A percentile compares a stretch with the other conserved stretches of the same genome.
phyloP scores from a whole-genome alignment of 2,329 filamentous ascomycete species.

The Clarireedia homoeocarpa region DNA sequence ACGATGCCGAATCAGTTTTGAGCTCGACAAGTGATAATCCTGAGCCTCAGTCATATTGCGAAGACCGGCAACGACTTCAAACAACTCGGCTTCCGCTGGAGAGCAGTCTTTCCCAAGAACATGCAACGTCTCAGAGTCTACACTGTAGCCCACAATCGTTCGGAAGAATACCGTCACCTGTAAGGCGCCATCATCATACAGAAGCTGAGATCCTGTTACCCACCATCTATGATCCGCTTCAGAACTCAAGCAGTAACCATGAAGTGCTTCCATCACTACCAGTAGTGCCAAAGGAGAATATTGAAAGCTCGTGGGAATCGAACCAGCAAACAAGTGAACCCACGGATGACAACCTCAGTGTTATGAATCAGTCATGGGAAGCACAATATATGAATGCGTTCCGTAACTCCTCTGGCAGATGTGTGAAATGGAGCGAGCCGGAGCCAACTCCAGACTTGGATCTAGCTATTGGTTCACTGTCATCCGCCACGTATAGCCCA shows the following conservation, averaged over 20 bases:
- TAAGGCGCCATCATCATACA: no score
- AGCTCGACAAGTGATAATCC: background rate
- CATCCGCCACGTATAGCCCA: background rate
- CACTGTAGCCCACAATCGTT: no score
- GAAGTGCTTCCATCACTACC: no score
- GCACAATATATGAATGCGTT: conserved; percentile 2
- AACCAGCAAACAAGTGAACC: background rate
- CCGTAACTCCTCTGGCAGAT: background rate
- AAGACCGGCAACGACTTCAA: background rate
- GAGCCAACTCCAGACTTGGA: background rate
- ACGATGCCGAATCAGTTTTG: background rate
- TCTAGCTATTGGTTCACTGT: background rate
- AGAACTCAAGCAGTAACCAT: no score
- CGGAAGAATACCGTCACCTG: no score
- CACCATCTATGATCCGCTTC: no score
- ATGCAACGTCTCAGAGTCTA: background rate
- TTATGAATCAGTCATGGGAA: conserved; percentile 4
- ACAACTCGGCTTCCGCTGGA: background rate
- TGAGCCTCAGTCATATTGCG: background rate
- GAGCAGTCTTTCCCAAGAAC: background rate
- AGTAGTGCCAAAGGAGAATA: no score
- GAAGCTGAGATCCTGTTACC: no score
- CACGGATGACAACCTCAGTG: background rate
- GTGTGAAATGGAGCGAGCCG: conserved; percentile 6
- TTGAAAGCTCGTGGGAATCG: no score